Conservation (phyloP, 2,329 filamentous ascomycete species). For the Phaeosphaeriaceae sp. region DNA sequence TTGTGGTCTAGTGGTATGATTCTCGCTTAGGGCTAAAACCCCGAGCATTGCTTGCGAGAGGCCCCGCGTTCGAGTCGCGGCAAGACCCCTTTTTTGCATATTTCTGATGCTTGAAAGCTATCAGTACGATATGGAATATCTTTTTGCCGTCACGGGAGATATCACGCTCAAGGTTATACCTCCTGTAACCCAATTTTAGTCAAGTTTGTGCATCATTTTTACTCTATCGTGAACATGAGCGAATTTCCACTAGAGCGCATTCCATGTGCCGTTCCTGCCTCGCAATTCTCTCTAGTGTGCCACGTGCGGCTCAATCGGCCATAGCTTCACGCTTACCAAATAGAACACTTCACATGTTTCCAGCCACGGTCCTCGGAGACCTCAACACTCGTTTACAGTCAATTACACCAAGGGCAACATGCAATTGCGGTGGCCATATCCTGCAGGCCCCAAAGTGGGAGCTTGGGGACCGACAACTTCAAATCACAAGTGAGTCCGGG, state of each 20-base stretch:
- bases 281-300: constrained; percentile 14
- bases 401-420: constrained; percentile 9
- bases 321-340: constrained; percentile 12
- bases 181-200: too few species aligned
- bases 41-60: constrained; percentile 33
- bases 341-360: not conserved
- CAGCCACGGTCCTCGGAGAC: not conserved
- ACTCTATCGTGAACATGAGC: not conserved
- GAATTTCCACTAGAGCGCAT: not conserved
- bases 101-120: constrained; percentile 4
- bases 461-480: constrained; percentile 38
- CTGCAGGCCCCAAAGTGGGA: constrained; percentile 22
- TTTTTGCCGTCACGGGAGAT: not conserved
- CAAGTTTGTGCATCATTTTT: too few species aligned
- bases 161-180: too few species aligned
- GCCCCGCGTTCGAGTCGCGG: constrained; percentile 39
- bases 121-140: not conserved
- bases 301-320: constrained; percentile 19
- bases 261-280: not conserved
- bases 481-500: constrained; percentile 41
- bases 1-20: constrained; percentile 70
- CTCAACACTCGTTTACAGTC: not conserved
- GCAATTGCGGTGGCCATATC: constrained; percentile 38
- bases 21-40: constrained; percentile 67
- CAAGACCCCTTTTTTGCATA: constrained; percentile 26